These are phyloP conservation scores for Leucocoprinus leucothites DNA, from an alignment of 768 basidiomycete species.

Conservation along the genomic window DNA sequence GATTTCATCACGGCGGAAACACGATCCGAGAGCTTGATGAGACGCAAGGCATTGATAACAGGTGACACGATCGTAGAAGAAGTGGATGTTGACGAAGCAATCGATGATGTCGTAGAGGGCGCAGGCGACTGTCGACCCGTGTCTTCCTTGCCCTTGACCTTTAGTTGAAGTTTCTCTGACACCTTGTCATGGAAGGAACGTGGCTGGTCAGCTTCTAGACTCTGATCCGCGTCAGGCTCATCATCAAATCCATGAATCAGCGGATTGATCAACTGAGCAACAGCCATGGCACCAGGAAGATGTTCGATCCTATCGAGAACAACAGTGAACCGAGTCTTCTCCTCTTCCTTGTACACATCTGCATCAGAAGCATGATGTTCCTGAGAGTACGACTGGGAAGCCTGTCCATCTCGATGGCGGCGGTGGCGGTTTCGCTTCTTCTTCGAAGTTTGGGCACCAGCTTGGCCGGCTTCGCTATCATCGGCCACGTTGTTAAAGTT, in stretches of 20 bases:
- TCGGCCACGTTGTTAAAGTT: constrained; percentile 45
- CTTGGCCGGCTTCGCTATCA: constrained; percentile 27
- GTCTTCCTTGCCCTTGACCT: neutral
- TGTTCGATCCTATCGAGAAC: constrained; percentile 91
- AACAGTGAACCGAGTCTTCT: constrained; percentile 70
- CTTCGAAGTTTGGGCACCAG: neutral
- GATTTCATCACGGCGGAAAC: constrained; percentile 88
- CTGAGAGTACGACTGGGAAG: too few relatives aligned
- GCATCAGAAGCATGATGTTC: neutral
- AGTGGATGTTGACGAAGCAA: neutral
- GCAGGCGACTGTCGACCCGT: neutral
- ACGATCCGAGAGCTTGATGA: constrained; percentile 86
- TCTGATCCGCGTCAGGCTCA: constrained; percentile 4
- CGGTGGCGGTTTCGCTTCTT: neutral
- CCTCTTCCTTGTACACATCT: constrained; percentile 9
- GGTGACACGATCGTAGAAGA: constrained; percentile 20
- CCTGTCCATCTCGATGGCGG: too few relatives aligned
- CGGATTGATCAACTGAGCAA: constrained; percentile 77
- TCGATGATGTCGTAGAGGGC: neutral
- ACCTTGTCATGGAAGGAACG: neutral
- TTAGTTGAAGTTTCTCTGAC: neutral
- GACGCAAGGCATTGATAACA: constrained; percentile 71
- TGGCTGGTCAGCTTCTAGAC: neutral
- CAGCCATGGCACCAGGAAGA: constrained; percentile 83
- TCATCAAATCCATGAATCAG: constrained; percentile 13